Conservation (phyloP, 1,284 basidiomycete genomes). For the Marasmius oreades region DNA sequence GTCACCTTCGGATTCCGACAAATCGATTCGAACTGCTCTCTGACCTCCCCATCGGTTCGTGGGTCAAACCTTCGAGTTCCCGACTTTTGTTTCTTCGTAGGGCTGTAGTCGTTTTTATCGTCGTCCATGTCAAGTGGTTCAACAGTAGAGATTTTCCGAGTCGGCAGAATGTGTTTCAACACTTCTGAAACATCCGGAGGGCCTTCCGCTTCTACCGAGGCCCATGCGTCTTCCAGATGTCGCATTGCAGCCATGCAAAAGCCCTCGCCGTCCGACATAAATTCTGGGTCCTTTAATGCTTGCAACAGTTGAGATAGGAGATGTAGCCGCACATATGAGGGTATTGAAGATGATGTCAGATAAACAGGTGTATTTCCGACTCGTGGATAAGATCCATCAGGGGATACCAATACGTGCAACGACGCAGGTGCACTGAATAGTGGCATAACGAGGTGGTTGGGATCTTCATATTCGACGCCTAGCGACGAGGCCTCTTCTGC, state of each 20-base stretch:
- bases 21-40: constrained; percentile 47
- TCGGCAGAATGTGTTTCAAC: constrained; percentile 59
- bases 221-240: constrained; percentile 71
- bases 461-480: constrained; percentile 45
- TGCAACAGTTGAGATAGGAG: constrained; percentile 65
- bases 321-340: constrained; percentile 85
- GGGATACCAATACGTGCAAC: constrained; percentile 65
- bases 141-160: constrained; percentile 10
- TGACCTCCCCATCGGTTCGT: constrained; percentile 52
- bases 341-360: constrained; percentile 66
- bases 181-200: constrained; percentile 72
- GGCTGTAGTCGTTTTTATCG: neutral
- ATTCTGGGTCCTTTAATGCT: constrained; percentile 50
- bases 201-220: constrained; percentile 58
- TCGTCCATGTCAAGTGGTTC: neutral
- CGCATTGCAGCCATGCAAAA: constrained; percentile 77
- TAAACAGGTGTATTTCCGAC: constrained; percentile 69
- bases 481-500: constrained; percentile 69
- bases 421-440: constrained; percentile 60
- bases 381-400: constrained; percentile 51
- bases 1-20: constrained; percentile 39
- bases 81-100: neutral
- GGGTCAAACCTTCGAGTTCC: constrained; percentile 29
- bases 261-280: constrained; percentile 66
- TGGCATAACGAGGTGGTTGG: constrained; percentile 52